Evolutionary conservation across 208 protist genomes (phyloP), one percentile per base, ranked within the genome.

Genomic region (Angomonas ambiguus): DNA sequence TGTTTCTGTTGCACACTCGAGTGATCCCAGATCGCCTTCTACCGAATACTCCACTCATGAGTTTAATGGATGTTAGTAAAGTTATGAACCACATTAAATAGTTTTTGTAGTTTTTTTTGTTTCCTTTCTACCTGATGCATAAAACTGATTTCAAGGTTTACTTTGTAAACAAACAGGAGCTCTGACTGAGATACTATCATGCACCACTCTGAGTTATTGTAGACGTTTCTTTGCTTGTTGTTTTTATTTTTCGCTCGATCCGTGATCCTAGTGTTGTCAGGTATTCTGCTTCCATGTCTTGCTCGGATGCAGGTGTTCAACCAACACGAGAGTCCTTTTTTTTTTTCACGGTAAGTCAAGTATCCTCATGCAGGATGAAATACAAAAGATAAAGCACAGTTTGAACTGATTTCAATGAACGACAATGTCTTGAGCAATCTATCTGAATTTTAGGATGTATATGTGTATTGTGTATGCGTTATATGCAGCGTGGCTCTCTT

Each of bases 381-480:
- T 16, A 45, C 38, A 45, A 45, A 45, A 45, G 38, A 45, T 25
- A 64, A 49, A 71, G 41, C 51, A 71, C 55, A 63, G 58, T 57
- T 71, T 51, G 33, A 71, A 0, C 34, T 35, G 55, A 62, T 11
- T 24, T 48, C 28, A 25, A 30, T 63, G 58, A 63, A 31, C 10
- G 58, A 63, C 24, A 63, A 63, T 27, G 32, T 63, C 51, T 49
- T 63, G 58, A 63, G 58, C 58, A 63, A 63, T 63, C 58, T 48
- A 31, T 33, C 56, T 61, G 56, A 61, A 22, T 45, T 45, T 16
- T 45, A n/a, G 16, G 16, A 45, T n/a, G n/a, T n/a, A 45, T 45
- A 45, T 45, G 11, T n/a, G 8, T 45, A 16, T 45, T 16, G 38
- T 45, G 8, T 45, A 45, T 45, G 8, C 11, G 11, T 45, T 45